phyloP scores from a whole-genome alignment of 495 filamentous ascomycete species.

The Aspergillus haitiensis region DNA sequence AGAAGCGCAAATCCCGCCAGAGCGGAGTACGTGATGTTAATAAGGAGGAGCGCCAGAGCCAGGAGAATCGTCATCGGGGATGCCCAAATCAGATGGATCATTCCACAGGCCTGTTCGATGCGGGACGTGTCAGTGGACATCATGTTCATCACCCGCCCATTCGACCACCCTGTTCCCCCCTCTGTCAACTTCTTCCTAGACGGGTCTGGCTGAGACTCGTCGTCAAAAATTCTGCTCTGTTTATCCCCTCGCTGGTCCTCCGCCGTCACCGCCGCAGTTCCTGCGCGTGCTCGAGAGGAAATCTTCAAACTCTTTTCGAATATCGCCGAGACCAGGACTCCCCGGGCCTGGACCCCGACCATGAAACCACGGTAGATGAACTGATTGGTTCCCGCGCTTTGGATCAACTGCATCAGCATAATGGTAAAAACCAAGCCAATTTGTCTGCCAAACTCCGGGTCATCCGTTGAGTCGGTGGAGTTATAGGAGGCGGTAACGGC shows the following conservation, averaged over 20 bases:
- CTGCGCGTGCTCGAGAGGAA: conserved; percentile 74
- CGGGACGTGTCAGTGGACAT: conserved; percentile 96
- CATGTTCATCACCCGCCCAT: conserved; percentile 83
- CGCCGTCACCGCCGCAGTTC: conserved; percentile 50
- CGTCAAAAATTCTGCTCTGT: conserved; percentile 9
- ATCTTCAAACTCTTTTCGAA: conserved; percentile 83
- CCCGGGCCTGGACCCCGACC: conserved; percentile 73
- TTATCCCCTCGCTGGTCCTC: conserved; percentile 31
- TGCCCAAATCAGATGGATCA: conserved; percentile 91
- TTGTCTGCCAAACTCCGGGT: conserved; percentile 59
- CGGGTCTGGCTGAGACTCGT: too few species aligned
- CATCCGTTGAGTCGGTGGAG: conserved; percentile 46
- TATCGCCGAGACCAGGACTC: conserved; percentile 69
- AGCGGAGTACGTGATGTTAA: conserved; percentile 87
- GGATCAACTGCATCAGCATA: conserved; percentile 69
- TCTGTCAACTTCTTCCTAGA: conserved; percentile 27
- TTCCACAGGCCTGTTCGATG: conserved; percentile 76
- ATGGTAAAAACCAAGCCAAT: conserved; percentile 73
- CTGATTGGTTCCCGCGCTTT: conserved; percentile 73
- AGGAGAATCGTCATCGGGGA: conserved; percentile 74
- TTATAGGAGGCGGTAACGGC: conserved; percentile 79
- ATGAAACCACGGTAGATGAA: conserved; percentile 82
- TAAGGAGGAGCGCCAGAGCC: conserved; percentile 71
- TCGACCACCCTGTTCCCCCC: conserved; percentile 81
- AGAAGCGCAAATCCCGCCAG: conserved; percentile 84